Percentiles rank a stretch among this genome's conserved stretches.
Evolutionary conservation across 164 flowering plant species (phyloP).

Genomic region (Warburgia ugandensis): DNA sequence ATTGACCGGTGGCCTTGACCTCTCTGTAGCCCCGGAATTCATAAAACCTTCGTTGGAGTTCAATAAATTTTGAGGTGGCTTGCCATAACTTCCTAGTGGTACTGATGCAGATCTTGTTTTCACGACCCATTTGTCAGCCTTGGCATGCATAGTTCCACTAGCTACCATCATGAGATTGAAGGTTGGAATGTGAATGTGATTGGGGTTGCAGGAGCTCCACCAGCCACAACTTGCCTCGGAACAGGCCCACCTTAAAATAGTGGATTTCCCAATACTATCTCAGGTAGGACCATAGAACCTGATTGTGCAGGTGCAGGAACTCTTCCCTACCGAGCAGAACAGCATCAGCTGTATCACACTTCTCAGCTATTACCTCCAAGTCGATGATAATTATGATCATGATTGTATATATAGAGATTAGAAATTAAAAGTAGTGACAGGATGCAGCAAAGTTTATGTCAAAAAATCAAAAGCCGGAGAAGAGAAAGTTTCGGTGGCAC

Average conservation of each 20-base stretch:
- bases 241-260: conserved; percentile 15
- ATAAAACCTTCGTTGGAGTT: conserved; percentile 22
- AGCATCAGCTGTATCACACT: conserved; percentile 27
- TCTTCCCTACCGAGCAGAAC: no score
- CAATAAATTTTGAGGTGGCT: conserved; percentile 1
- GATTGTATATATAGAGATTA: conserved; percentile 7
- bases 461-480: not conserved
- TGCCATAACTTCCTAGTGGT: not conserved
- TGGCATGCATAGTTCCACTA: conserved; percentile 20
- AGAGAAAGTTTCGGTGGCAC: no score
- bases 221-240: conserved; percentile 6
- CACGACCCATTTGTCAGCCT: conserved; percentile 21
- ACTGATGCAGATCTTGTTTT: not conserved
- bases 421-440: not conserved
- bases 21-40: conserved; percentile 22
- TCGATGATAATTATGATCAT: conserved; percentile 80
- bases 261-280: conserved; percentile 19
- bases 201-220: conserved; percentile 24
- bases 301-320: no score
- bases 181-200: conserved; percentile 15
- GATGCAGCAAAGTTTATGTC: no score
- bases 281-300: conserved; percentile 33
- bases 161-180: conserved; percentile 26
- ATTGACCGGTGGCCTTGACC: conserved; percentile 29
- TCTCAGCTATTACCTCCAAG: conserved; percentile 50